These are phyloP conservation scores for Cystobasidium sp. DNA, from an alignment of 1,284 basidiomycete genomes.

Conservation along the genomic window DNA sequence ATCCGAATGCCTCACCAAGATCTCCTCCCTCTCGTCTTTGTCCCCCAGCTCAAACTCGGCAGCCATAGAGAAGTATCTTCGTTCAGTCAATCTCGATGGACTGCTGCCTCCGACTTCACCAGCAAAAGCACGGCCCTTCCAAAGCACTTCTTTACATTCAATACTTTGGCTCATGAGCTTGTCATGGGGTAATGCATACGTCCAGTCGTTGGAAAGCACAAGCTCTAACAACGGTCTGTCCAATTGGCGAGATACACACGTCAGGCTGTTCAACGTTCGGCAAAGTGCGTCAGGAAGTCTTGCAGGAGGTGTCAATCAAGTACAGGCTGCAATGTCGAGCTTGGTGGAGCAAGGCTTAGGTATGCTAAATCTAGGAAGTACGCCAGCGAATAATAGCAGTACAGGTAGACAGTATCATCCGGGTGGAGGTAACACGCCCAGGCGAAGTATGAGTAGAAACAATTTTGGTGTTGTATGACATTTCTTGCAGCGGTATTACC, in stretches of 20 bases:
- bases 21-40: conserved; percentile 56
- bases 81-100: conserved; percentile 69
- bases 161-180: conserved; percentile 85
- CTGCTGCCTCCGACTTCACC: conserved; percentile 71
- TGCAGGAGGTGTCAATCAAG: conserved; percentile 9
- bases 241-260: conserved; percentile 83
- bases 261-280: conserved; percentile 85
- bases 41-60: conserved; percentile 61
- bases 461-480: conserved; percentile 30
- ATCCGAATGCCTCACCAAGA: conserved; percentile 80
- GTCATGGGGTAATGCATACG: conserved; percentile 90
- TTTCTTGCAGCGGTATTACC: not conserved
- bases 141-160: conserved; percentile 74
- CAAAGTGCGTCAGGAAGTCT: conserved; percentile 58
- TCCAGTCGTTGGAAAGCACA: conserved; percentile 60
- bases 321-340: conserved; percentile 32
- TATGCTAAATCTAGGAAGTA: conserved; percentile 29
- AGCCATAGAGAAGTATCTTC: conserved; percentile 64
- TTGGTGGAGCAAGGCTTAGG: conserved; percentile 36
- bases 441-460: conserved; percentile 26
- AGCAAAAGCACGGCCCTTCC: conserved; percentile 70
- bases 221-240: conserved; percentile 75
- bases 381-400: not conserved
- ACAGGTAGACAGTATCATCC: not conserved
- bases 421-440: conserved; percentile 4